These are phyloP conservation scores for Eurotiales sp. DNA, from an alignment of 2,329 filamentous ascomycete genomes.

Conservation along the genomic window DNA sequence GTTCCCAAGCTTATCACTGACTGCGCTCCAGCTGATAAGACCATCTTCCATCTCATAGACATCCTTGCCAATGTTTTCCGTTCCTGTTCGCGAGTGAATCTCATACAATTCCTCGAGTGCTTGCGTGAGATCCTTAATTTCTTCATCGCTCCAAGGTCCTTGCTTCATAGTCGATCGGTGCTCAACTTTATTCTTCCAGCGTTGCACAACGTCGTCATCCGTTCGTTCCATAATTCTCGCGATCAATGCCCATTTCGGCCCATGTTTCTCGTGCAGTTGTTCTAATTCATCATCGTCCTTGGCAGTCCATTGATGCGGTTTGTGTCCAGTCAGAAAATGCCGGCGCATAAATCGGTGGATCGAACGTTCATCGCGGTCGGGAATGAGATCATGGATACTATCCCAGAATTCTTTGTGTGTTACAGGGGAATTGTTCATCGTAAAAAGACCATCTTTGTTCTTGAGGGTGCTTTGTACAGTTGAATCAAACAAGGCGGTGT, in stretches of 20 bases:
- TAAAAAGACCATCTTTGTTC: conserved; percentile 21
- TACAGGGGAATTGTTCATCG: conserved; percentile 19
- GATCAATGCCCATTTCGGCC: conserved; percentile 36
- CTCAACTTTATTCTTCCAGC: conserved; percentile 42
- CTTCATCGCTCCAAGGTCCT: conserved; percentile 36
- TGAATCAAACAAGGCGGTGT: conserved; percentile 24
- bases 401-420: conserved; percentile 35
- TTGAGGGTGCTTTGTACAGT: conserved; percentile 34
- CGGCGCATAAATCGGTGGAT: conserved; percentile 41
- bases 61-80: conserved; percentile 27
- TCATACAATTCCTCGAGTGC: conserved; percentile 25
- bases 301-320: conserved; percentile 35
- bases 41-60: conserved; percentile 35
- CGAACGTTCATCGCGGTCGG: conserved; percentile 34
- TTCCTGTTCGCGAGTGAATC: conserved; percentile 16
- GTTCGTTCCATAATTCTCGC: conserved; percentile 35
- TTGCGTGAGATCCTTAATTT: conserved; percentile 26
- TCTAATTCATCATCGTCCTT: conserved; percentile 41
- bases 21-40: conserved; percentile 28
- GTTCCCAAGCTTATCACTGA: conserved; percentile 29
- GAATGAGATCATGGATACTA: conserved; percentile 32
- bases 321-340: conserved; percentile 38
- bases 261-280: conserved; percentile 26
- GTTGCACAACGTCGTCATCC: conserved; percentile 40
- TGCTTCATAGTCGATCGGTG: conserved; percentile 32